Evolutionary conservation across 2,329 filamentous ascomycete species (phyloP).

Genomic region (Calonectria pseudoreteaudii): DNA sequence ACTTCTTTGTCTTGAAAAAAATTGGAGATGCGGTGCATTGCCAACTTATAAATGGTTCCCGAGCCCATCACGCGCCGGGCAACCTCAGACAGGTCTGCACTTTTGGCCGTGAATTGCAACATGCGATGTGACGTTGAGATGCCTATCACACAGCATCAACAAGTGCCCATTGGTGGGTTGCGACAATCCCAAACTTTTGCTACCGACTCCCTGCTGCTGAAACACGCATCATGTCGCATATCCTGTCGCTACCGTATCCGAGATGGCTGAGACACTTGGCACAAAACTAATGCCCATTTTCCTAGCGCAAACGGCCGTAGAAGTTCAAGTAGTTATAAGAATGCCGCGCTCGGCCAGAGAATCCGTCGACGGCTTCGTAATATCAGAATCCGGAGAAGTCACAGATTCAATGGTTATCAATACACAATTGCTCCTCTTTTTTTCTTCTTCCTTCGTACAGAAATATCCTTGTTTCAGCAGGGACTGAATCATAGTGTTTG

Average conservation of each 20-base stretch:
- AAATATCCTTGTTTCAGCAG: neutral
- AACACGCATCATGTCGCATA: neutral
- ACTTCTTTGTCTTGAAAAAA: neutral
- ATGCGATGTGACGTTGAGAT: neutral
- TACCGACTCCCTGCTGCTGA: neutral
- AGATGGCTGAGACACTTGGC: neutral
- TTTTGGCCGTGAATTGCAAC: neutral
- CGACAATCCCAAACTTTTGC: neutral
- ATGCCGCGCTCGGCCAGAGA: neutral
- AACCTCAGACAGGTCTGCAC: neutral
- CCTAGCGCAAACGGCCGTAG: neutral
- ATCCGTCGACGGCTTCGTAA: neutral
- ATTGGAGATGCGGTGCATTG: neutral
- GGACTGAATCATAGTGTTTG: neutral
- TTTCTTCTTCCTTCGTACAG: neutral
- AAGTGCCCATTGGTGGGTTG: neutral
- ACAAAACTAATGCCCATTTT: neutral
- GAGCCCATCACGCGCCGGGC: neutral
- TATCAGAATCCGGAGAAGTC: neutral
- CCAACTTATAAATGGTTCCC: neutral
- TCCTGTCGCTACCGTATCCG: too few relatives aligned
- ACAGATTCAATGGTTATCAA: neutral
- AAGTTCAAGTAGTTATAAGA: neutral
- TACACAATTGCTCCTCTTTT: neutral
- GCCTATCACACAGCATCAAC: neutral